Evolutionary conservation across 768 basidiomycete species (phyloP).

Genomic region (Rhizopogon roseolus): DNA sequence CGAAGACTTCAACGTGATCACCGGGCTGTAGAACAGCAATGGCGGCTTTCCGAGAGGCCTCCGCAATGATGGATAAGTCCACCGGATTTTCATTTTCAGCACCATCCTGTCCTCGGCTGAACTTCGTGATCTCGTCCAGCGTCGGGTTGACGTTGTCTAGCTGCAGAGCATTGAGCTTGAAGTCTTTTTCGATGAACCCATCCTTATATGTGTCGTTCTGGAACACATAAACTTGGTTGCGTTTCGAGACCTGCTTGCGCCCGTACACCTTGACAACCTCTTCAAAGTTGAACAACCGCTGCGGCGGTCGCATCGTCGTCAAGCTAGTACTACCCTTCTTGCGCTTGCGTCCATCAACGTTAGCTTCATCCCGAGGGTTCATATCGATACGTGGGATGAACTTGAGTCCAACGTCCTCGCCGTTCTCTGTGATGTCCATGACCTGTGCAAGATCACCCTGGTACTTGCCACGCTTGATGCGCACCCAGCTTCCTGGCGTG

Average conservation of each 20-base stretch:
- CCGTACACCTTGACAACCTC: slow-evolving; percentile 87
- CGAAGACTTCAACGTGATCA: slow-evolving; percentile 95
- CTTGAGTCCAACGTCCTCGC: slow-evolving; percentile 88
- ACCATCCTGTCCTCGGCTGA: slow-evolving; percentile 72
- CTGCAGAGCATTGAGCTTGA: slow-evolving; percentile 72
- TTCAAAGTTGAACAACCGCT: slow-evolving; percentile 90
- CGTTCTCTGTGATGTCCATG: slow-evolving; percentile 88
- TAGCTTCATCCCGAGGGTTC: slow-evolving; percentile 78
- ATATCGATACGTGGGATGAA: slow-evolving; percentile 98
- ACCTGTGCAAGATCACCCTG: slow-evolving; percentile 94
- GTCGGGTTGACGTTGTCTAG: slow-evolving; percentile 92
- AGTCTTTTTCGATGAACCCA: slow-evolving; percentile 95
- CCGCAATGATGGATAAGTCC: slow-evolving; percentile 87
- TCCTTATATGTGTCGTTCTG: slow-evolving; percentile 91
- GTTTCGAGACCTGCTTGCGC: slow-evolving; percentile 67
- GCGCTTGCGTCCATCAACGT: slow-evolving; percentile 68
- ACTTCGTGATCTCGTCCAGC: slow-evolving; percentile 92
- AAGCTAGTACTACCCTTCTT: slow-evolving; percentile 54
- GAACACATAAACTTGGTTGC: slow-evolving; percentile 78
- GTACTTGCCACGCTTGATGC: slow-evolving; percentile 91
- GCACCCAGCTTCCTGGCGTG: slow-evolving; percentile 88
- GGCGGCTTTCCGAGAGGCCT: slow-evolving; percentile 88
- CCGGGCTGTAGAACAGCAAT: slow-evolving; percentile 94
- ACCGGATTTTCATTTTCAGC: slow-evolving; percentile 64
- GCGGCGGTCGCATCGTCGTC: slow-evolving; percentile 76